These are phyloP conservation scores for Syzygium aromaticum DNA, from an alignment of 345 rosid genomes.

Conservation along the genomic window DNA sequence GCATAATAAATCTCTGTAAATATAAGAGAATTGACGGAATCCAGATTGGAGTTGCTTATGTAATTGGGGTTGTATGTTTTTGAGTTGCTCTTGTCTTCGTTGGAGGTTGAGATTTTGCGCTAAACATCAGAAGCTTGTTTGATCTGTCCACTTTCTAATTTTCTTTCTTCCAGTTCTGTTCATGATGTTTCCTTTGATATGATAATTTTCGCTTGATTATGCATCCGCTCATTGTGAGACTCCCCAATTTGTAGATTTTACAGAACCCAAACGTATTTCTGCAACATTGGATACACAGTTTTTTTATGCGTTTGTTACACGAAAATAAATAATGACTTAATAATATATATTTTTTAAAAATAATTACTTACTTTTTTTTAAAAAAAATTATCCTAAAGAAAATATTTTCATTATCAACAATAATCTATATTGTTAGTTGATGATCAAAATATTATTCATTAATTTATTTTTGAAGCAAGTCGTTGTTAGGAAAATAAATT, in stretches of 20 bases:
- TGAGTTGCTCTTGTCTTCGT: not conserved
- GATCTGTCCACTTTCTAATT: not conserved
- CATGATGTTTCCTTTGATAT: not conserved
- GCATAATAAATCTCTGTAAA: no score
- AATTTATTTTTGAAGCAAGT: not conserved
- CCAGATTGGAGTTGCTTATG: not conserved
- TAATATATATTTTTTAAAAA: not conserved
- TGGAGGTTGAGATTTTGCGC: not conserved
- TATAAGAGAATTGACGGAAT: not conserved
- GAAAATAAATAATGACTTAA: not conserved
- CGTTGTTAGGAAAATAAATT: not conserved
- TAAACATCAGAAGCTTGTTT: not conserved
- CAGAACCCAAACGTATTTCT: not conserved
- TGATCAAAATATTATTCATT: not conserved
- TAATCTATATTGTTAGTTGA: rapidly evolving
- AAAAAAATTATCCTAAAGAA: not conserved
- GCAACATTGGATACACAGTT: not conserved
- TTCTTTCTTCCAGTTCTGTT: not conserved
- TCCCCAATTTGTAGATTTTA: not conserved
- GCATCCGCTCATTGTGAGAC: not conserved
- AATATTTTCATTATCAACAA: not conserved
- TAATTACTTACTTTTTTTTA: not conserved
- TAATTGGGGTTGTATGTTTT: not conserved
- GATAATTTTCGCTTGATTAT: not conserved
- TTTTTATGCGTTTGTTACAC: not conserved